phyloP scores from a whole-genome alignment of 2,329 filamentous ascomycete species.

The Alternaria sp. region DNA sequence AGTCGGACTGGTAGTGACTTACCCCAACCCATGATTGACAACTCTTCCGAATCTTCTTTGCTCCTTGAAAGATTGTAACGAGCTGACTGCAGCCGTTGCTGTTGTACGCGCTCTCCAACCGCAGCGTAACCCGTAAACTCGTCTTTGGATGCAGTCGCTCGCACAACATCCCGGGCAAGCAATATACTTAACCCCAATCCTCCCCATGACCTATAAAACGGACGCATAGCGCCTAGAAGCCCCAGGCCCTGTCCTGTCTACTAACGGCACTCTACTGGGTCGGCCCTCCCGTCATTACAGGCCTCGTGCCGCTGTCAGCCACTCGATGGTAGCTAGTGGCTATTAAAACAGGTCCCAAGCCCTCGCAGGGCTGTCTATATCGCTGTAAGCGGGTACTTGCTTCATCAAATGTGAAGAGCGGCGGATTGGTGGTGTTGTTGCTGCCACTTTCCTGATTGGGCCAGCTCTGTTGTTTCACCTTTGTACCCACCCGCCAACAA shows the following conservation, averaged over 20 bases:
- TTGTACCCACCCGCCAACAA: conserved; percentile 10
- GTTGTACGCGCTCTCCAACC: background rate
- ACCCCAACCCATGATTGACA: conserved; percentile 37
- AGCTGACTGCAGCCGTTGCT: conserved; percentile 1
- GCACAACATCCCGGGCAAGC: background rate
- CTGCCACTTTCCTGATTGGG: conserved; percentile 20
- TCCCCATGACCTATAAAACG: background rate
- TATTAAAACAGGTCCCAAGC: background rate
- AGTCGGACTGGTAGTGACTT: background rate
- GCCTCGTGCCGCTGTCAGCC: conserved; percentile 13
- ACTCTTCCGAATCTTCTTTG: background rate
- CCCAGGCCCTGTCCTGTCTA: conserved; percentile 2
- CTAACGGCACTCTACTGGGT: conserved; percentile 5
- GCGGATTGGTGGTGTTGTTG: conserved; percentile 3
- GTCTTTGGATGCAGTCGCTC: background rate
- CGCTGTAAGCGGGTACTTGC: background rate
- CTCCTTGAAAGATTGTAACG: background rate
- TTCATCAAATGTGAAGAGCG: background rate
- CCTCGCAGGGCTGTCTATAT: background rate
- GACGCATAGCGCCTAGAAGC: conserved; percentile 7
- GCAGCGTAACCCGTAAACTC: conserved; percentile 1
- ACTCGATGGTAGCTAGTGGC: conserved; percentile 1
- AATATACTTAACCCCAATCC: conserved; percentile 13
- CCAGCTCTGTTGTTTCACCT: conserved; percentile 6
- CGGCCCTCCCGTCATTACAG: conserved; percentile 9